Conservation (phyloP, 2,329 filamentous ascomycete genomes). For the Calonectria honghensis region DNA sequence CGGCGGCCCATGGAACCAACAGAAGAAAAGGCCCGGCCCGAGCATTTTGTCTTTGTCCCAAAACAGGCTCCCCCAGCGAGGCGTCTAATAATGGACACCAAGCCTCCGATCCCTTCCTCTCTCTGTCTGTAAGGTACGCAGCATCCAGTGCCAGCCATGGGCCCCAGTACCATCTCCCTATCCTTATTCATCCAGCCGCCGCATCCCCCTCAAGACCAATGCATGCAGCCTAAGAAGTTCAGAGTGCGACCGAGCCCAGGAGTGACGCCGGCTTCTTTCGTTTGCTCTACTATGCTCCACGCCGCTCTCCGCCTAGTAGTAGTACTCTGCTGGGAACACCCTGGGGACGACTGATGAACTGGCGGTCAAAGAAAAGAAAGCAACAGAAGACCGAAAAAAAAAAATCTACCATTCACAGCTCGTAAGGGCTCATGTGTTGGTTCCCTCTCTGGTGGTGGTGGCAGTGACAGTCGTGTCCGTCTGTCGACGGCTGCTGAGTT, state of each 20-base stretch:
- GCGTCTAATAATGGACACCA: constrained; percentile 28
- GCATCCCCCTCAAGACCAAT: constrained; percentile 27
- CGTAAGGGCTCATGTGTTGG: constrained; percentile 28
- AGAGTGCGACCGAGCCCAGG: constrained; percentile 30
- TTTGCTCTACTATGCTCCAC: constrained; percentile 48
- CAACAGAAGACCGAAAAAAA: constrained; percentile 42
- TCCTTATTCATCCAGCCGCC: constrained; percentile 28
- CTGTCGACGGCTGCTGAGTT: constrained; percentile 42
- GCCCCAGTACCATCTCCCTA: constrained; percentile 20
- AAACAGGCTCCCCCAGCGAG: constrained; percentile 37
- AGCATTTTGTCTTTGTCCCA: constrained; percentile 44
- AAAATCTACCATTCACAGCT: constrained; percentile 27
- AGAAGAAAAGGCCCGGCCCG: constrained; percentile 53
- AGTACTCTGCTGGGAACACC: constrained; percentile 49
- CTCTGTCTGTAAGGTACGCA: constrained; percentile 21
- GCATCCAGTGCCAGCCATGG: constrained; percentile 12
- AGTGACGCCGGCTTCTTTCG: constrained; percentile 28
- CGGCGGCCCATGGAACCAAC: constrained; percentile 39
- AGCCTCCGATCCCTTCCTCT: constrained; percentile 30
- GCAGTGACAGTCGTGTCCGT: constrained; percentile 39
- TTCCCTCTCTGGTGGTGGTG: constrained; percentile 30
- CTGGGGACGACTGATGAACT: constrained; percentile 63
- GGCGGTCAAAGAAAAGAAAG: constrained; percentile 66
- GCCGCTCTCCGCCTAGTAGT: constrained; percentile 46
- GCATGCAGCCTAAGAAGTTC: constrained; percentile 28